Conservation (phyloP, 139 green algal genomes). For the Axilococcus clingmanii region DNA sequence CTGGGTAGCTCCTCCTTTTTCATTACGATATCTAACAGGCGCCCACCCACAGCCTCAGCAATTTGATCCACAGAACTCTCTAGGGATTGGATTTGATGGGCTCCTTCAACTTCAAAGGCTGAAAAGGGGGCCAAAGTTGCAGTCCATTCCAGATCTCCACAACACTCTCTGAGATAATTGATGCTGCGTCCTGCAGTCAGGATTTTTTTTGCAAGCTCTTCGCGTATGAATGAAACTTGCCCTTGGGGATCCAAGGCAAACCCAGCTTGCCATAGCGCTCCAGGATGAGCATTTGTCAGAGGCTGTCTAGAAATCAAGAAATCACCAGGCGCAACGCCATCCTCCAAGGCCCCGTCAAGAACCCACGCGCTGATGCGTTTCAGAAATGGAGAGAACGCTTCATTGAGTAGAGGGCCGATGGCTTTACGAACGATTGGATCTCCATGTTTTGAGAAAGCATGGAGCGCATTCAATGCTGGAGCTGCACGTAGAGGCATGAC, state of each 20-base stretch:
- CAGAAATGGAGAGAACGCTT: conserved; percentile 71
- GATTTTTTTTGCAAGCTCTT: conserved; percentile 53
- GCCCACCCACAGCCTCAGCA: conserved; percentile 43
- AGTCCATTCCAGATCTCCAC: conserved; percentile 41
- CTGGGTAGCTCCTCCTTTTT: conserved; percentile 47
- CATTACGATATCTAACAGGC: conserved; percentile 67
- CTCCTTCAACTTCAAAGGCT: conserved; percentile 39
- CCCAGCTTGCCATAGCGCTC: conserved; percentile 46
- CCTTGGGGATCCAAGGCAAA: conserved; percentile 50
- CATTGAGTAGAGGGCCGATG: conserved; percentile 44
- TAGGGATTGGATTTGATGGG: conserved; percentile 24
- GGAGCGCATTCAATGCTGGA: conserved; percentile 51
- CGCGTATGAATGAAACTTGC: conserved; percentile 46
- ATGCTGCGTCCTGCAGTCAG: conserved; percentile 83
- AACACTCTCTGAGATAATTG: conserved; percentile 79
- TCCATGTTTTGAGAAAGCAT: conserved; percentile 60
- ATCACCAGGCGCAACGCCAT: conserved; percentile 1
- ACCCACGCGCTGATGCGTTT: conserved; percentile 76
- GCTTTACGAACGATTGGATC: conserved; percentile 54
- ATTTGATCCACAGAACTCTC: conserved; percentile 51
- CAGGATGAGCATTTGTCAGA: conserved; percentile 2
- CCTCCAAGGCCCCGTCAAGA: conserved; percentile 50
- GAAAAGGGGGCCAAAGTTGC: conserved; percentile 2
- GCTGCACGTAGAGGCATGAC: conserved; percentile 40
- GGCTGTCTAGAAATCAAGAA: conserved; percentile 4